Base-by-base conservation (phyloP, 2,329 filamentous ascomycete genomes). In the Lojkania enalia region DNA sequence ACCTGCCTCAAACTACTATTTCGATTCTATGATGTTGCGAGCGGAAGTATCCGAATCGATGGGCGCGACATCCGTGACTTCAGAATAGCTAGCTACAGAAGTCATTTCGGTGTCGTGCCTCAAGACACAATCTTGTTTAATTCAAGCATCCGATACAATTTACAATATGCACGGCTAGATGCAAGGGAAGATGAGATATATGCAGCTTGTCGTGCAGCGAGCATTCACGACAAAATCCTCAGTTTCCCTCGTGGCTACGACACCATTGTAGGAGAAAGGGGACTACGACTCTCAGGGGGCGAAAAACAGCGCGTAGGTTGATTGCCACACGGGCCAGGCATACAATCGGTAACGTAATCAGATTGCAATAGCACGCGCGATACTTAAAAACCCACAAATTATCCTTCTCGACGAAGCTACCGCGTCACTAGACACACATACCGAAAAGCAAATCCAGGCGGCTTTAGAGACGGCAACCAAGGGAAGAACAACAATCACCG, bases 391-490 rank as follows among this genome's bases (percentile, higher is more conserved):
- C 45, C 85, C 88, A 0, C 87, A 91, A 56, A 78, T 95, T 30
- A 78, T 95, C 3, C 84, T 95, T 12, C 77, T 95, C 1, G 90
- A 95, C 60, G 90, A 95, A 71, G 85, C 90, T 0, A 71, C 9
- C 51, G 54, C 3, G 76, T 78, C n/a, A 54, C 63, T 31, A 76
- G 82, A 53, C 63, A 65, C 2, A 73, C 80, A 37, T 75, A 82
- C 54, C 74, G 76, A 62, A 76, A 81, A 40, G 78, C 80, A 54
- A 80, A 85, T 51, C 55, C 76, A 47, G 69, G 62, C 2, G 79
- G 84, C 54, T 66, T 75, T 58, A 2, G 38, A 47, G 15, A 43
- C n/a, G 4, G 30, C 35, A 6, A 46, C 35, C 2, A 39, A 44
- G 29, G 48, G 39, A 9, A 31, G 42, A 14, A 56, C 53, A 9